A percentile compares a stretch with the other conserved stretches of the same genome.
Conservation (phyloP, 2,329 filamentous ascomycete genomes). For the Calycina herbarum region DNA sequence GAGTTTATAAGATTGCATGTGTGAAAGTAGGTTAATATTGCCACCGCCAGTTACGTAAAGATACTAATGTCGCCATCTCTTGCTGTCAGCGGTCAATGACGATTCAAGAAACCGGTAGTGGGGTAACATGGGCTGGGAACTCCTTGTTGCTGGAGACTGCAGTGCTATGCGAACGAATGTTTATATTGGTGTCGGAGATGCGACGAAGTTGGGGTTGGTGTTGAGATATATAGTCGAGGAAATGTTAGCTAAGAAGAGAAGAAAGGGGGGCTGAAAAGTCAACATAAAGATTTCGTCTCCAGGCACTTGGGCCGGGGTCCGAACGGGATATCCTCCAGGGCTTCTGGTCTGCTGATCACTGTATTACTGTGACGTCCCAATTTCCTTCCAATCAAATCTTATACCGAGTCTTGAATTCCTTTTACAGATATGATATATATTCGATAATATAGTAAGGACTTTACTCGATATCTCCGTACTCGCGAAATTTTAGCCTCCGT, state of each 20-base stretch:
- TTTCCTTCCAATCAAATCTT: background rate
- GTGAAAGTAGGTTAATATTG: background rate
- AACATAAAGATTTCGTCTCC: slow-evolving; percentile 1
- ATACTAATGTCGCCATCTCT: background rate
- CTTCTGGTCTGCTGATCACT: background rate
- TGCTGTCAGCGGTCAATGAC: background rate
- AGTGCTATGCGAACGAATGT: background rate
- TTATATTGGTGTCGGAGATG: background rate
- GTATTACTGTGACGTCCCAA: background rate
- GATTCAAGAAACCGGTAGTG: slow-evolving; percentile 2
- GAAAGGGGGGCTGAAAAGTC: background rate
- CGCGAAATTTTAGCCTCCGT: background rate
- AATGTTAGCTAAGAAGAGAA: background rate
- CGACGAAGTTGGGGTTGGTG: background rate
- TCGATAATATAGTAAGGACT: too few relatives aligned
- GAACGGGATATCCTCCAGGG: background rate
- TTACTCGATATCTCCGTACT: too few relatives aligned
- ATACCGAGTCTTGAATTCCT: too few relatives aligned
- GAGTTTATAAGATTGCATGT: slow-evolving; percentile 1
- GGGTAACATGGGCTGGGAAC: slow-evolving; percentile 3
- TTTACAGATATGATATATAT: too few relatives aligned
- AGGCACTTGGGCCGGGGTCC: background rate
- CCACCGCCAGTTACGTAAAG: slow-evolving; percentile 3
- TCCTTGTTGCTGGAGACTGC: background rate
- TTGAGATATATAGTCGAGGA: background rate